phyloP scores from a whole-genome alignment of 2,329 filamentous ascomycete genomes.

The Colletotrichum endophyticum region DNA sequence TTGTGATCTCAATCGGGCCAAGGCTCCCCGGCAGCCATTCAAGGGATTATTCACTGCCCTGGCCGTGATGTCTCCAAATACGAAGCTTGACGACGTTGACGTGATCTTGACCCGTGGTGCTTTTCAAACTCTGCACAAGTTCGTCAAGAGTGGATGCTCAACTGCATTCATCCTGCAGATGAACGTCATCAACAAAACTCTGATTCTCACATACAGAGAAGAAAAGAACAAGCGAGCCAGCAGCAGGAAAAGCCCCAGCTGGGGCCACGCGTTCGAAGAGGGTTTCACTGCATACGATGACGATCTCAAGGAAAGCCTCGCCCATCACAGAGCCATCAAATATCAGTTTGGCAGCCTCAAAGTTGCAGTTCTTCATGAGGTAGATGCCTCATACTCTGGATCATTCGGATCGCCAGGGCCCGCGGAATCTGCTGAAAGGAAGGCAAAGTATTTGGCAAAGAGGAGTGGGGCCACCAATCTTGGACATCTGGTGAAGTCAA shows the following conservation, averaged over 20 bases:
- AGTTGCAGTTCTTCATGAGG: conserved; percentile 46
- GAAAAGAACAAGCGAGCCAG: neutral
- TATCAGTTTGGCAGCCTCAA: conserved; percentile 46
- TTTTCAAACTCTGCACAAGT: neutral
- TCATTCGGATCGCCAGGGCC: neutral
- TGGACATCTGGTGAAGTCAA: neutral
- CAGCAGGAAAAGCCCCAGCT: neutral
- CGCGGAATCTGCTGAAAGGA: neutral
- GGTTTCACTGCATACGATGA: neutral
- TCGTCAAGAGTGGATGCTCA: neutral
- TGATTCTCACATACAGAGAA: neutral
- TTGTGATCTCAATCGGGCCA: neutral
- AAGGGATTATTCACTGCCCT: neutral
- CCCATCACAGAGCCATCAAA: conserved; percentile 49
- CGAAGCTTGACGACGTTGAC: neutral
- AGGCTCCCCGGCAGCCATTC: neutral
- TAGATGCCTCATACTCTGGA: neutral
- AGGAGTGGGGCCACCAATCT: neutral
- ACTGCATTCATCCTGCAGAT: neutral
- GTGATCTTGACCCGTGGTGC: neutral
- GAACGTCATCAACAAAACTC: neutral
- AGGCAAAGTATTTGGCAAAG: neutral
- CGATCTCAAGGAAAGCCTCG: conserved; percentile 34
- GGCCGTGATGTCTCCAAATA: neutral
- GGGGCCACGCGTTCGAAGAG: neutral